Conservation (phyloP, 345 rosid genomes). For the Syzygium grande region DNA sequence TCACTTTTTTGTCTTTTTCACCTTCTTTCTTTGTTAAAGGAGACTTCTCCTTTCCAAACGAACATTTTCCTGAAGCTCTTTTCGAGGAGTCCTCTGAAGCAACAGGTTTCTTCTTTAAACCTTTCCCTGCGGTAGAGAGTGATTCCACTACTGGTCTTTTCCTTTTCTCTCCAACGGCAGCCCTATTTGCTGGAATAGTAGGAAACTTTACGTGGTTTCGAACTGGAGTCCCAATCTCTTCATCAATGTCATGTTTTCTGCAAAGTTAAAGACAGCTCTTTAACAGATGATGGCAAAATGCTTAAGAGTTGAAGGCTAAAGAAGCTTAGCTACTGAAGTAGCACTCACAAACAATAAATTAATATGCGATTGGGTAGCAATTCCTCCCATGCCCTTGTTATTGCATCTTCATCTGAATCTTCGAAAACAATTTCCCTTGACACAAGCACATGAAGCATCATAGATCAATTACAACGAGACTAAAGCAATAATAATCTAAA, state of each 20-base stretch:
- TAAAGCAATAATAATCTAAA: not conserved
- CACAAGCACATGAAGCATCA: not conserved
- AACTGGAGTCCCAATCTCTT: conserved; percentile 59
- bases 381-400: conserved; percentile 73
- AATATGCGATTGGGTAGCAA: conserved; percentile 64
- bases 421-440: conserved; percentile 58
- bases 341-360: conserved; percentile 86
- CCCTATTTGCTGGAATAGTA: conserved; percentile 22
- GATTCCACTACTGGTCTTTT: conserved; percentile 21
- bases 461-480: not conserved
- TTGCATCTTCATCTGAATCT: conserved; percentile 35
- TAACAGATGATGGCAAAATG: not conserved
- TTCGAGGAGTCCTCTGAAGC: conserved; percentile 12
- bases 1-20: conserved; percentile 27
- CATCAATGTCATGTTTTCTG: conserved; percentile 71
- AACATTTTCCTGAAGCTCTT: conserved; percentile 16
- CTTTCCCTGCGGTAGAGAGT: conserved; percentile 19
- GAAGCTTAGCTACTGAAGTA: not conserved
- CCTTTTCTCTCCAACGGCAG: conserved; percentile 10
- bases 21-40: conserved; percentile 18
- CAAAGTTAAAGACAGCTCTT: conserved; percentile 5
- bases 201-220: conserved; percentile 79
- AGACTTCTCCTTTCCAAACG: not conserved
- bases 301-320: conserved; percentile 5
- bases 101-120: conserved; percentile 20